Percentiles rank a stretch among this genome's conserved stretches.
Evolutionary conservation across 176 grass and related monocot genomes (phyloP).

Genomic region (Oryza meridionalis): DNA sequence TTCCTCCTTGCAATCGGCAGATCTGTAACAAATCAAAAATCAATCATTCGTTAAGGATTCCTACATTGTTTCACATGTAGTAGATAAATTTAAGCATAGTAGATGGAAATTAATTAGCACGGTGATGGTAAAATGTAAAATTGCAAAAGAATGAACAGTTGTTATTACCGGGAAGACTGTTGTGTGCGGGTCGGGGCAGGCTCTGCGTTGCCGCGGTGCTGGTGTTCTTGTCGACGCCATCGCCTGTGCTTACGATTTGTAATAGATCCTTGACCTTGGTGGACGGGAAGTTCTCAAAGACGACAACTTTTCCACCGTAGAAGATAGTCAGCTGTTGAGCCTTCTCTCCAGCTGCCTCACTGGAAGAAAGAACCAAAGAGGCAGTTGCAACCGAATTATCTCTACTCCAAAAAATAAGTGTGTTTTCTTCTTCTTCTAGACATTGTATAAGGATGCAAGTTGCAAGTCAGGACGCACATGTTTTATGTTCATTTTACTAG

Average conservation of each 20-base stretch:
- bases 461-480: background rate
- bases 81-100: background rate
- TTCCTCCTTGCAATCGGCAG: constrained; percentile 60
- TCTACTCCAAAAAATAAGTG: background rate
- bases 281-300: constrained; percentile 57
- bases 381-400: background rate
- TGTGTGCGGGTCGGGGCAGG: constrained; percentile 25
- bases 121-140: background rate
- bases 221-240: background rate
- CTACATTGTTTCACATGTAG: background rate
- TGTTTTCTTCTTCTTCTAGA: background rate
- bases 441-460: background rate
- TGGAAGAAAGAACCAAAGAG: constrained; percentile 13
- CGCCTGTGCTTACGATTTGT: constrained; percentile 35
- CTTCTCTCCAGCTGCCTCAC: constrained; percentile 27
- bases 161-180: constrained; percentile 44
- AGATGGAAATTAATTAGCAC: background rate
- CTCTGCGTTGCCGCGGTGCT: background rate
- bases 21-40: constrained; percentile 31
- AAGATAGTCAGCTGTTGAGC: constrained; percentile 64
- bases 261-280: constrained; percentile 52
- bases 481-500: background rate
- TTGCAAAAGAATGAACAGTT: background rate
- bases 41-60: background rate
- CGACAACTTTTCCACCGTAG: constrained; percentile 56